Conservation (phyloP, 2,329 filamentous ascomycete genomes). For the Zarea fungicola region DNA sequence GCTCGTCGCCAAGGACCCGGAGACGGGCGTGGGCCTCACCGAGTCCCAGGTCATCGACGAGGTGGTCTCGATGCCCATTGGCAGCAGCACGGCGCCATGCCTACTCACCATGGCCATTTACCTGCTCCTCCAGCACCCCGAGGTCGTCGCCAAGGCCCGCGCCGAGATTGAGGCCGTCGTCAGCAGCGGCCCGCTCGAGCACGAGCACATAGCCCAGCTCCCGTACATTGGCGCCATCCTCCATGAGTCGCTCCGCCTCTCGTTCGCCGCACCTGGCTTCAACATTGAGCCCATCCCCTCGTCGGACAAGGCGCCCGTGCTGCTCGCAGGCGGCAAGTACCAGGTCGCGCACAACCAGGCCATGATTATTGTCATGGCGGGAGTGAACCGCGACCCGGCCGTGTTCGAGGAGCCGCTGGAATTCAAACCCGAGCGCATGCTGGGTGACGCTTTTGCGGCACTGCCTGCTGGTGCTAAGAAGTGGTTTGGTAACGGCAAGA, state of each 20-base stretch:
- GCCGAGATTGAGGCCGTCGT: slow-evolving; percentile 49
- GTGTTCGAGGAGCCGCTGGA: slow-evolving; percentile 43
- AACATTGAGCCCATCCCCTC: slow-evolving; percentile 44
- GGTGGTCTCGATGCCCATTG: slow-evolving; percentile 62
- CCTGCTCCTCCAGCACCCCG: slow-evolving; percentile 47
- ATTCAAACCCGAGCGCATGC: slow-evolving; percentile 46
- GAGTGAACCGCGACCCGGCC: slow-evolving; percentile 44
- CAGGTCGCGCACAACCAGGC: slow-evolving; percentile 43
- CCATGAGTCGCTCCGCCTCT: slow-evolving; percentile 50
- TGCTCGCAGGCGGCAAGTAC: slow-evolving; percentile 44
- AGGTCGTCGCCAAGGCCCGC: slow-evolving; percentile 43
- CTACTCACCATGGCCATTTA: slow-evolving; percentile 42
- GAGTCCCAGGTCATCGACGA: slow-evolving; percentile 62
- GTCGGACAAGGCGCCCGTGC: slow-evolving; percentile 38
- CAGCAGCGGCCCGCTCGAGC: slow-evolving; percentile 37
- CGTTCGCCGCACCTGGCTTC: slow-evolving; percentile 49
- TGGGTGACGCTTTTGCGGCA: slow-evolving; percentile 37
- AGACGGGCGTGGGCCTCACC: slow-evolving; percentile 53
- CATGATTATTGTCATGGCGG: slow-evolving; percentile 45
- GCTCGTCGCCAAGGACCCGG: slow-evolving; percentile 53
- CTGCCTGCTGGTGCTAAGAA: slow-evolving; percentile 42
- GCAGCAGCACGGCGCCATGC: slow-evolving; percentile 45
- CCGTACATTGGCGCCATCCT: slow-evolving; percentile 50
- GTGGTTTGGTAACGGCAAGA: slow-evolving; percentile 48
- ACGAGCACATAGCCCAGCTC: slow-evolving; percentile 46